phyloP scores from a whole-genome alignment of 2,329 filamentous ascomycete species.

The Stagonosporopsis vannaccii region DNA sequence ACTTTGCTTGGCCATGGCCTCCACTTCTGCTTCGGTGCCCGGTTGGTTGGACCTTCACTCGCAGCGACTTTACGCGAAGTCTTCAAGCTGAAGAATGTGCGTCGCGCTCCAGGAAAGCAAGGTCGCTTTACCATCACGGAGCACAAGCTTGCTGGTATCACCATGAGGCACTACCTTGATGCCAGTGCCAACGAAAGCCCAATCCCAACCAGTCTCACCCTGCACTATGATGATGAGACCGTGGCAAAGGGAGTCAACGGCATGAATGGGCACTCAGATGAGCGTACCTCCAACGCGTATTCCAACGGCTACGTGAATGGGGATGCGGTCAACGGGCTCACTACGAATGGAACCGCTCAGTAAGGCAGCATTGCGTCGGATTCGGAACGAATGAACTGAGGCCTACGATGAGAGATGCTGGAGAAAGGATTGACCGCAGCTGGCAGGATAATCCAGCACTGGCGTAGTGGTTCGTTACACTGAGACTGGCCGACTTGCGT shows the following conservation, averaged over 20 bases:
- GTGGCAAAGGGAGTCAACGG: constrained; percentile 21
- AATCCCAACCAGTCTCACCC: constrained; percentile 38
- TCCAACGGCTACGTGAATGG: constrained; percentile 18
- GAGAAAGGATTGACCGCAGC: neutral
- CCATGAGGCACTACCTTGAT: constrained; percentile 59
- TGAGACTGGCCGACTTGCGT: neutral
- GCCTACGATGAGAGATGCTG: neutral
- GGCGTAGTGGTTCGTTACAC: neutral
- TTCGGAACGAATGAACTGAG: neutral
- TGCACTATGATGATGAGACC: constrained; percentile 37
- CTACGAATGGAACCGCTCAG: constrained; percentile 4
- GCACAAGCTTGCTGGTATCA: constrained; percentile 57
- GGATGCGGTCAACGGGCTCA: constrained; percentile 14
- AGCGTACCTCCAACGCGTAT: constrained; percentile 7
- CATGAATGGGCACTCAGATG: constrained; percentile 20
- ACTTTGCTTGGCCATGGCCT: constrained; percentile 43
- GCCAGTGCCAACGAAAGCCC: constrained; percentile 56
- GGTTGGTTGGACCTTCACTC: constrained; percentile 37
- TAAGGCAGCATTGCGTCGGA: constrained; percentile 2
- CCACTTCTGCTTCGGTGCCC: constrained; percentile 45
- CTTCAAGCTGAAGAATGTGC: constrained; percentile 44
- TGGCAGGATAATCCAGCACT: constrained; percentile 2
- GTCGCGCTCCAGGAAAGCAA: constrained; percentile 41
- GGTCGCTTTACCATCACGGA: constrained; percentile 53
- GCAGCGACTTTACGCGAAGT: constrained; percentile 44